These are phyloP conservation scores for Klebsormidium nitens DNA, from an alignment of 139 green algal genomes.

Conservation along the genomic window DNA sequence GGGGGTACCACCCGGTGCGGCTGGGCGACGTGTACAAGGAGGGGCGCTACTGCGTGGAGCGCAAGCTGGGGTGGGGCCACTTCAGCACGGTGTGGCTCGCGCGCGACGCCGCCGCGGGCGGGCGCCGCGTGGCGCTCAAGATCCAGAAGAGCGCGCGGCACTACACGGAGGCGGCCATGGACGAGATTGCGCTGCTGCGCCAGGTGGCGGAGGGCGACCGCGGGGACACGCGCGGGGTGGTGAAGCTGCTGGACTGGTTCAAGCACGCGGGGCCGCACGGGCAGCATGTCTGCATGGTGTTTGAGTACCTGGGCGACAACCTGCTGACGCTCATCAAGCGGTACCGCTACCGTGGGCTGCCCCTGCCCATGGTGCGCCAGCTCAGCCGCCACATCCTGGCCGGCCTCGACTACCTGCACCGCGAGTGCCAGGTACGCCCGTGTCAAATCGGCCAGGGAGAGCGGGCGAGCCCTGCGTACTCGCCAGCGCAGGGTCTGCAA, in stretches of 20 bases:
- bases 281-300: constrained; percentile 95
- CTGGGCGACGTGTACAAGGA: constrained; percentile 83
- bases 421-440: too few relatives aligned
- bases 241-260: constrained; percentile 83
- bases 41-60: constrained; percentile 81
- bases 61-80: constrained; percentile 99
- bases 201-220: constrained; percentile 25
- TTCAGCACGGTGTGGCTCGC: constrained; percentile 96
- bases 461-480: too few relatives aligned
- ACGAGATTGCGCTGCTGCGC: constrained; percentile 87
- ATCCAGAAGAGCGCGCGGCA: constrained; percentile 92
- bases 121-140: constrained; percentile 53
- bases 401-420: constrained; percentile 90
- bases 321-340: constrained; percentile 64
- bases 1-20: constrained; percentile 89
- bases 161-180: constrained; percentile 94
- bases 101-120: constrained; percentile 3
- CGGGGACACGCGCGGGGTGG: constrained; percentile 24
- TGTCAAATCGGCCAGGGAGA: too few relatives aligned
- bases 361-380: constrained; percentile 73
- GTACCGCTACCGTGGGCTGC: constrained; percentile 80
- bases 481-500: too few relatives aligned
- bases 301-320: constrained; percentile 75
- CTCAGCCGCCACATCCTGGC: constrained; percentile 66
- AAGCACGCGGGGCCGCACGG: constrained; percentile 88